These are phyloP conservation scores for Grigorovia transvaalensis DNA, from an alignment of 805 yeast genomes.

Conservation along the genomic window DNA sequence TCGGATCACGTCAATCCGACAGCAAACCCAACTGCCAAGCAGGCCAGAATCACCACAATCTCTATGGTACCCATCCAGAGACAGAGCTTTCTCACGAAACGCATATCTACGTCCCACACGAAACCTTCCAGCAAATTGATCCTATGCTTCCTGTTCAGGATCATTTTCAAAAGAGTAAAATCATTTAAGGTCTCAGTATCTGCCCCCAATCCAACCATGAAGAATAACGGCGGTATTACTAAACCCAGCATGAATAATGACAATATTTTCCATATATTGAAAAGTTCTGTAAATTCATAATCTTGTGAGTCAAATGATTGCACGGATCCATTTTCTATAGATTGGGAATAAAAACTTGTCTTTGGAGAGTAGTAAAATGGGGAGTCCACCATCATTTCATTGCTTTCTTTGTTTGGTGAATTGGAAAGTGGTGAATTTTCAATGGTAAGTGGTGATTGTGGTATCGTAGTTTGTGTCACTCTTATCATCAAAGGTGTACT, in stretches of 20 bases:
- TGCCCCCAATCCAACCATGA: slow-evolving; percentile 16
- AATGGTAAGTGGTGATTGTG: background rate
- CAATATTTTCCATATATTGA: slow-evolving; percentile 12
- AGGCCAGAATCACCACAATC: slow-evolving; percentile 27
- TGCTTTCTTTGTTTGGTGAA: background rate
- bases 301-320: slow-evolving; percentile 11
- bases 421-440: background rate
- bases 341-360: background rate
- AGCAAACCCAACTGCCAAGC: slow-evolving; percentile 37
- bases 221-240: slow-evolving; percentile 21
- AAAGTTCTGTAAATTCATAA: slow-evolving; percentile 8
- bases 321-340: slow-evolving; percentile 12
- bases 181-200: slow-evolving; percentile 7
- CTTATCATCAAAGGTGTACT: background rate
- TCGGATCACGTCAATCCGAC: slow-evolving; percentile 25
- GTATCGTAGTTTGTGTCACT: background rate
- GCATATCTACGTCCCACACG: slow-evolving; percentile 20
- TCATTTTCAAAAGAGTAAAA: slow-evolving; percentile 13
- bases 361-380: background rate
- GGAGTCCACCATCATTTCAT: background rate
- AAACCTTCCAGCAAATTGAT: slow-evolving; percentile 18
- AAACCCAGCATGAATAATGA: slow-evolving; percentile 9
- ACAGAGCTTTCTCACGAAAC: slow-evolving; percentile 23
- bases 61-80: slow-evolving; percentile 26
- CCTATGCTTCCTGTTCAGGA: slow-evolving; percentile 15